Conservation (phyloP, 208 protist genomes). For the Porcisia hertigi region DNA sequence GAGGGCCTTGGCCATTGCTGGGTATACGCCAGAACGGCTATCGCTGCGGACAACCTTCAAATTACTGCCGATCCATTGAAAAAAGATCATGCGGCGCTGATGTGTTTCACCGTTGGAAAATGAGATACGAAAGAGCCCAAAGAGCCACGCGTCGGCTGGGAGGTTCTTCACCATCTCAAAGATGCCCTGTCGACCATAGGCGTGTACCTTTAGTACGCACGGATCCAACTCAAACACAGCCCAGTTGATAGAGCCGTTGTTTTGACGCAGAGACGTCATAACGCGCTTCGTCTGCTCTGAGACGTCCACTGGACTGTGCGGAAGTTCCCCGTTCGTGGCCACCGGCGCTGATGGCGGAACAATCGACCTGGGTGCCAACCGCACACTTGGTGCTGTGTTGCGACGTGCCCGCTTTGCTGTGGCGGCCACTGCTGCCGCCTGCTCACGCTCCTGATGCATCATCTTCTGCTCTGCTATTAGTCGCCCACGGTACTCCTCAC, state of each 20-base stretch:
- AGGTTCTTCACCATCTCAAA: constrained; percentile 80
- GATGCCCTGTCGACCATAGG: constrained; percentile 69
- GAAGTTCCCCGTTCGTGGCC: constrained; percentile 14
- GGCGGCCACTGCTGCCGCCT: constrained; percentile 18
- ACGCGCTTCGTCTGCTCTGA: constrained; percentile 37
- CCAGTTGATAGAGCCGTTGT: constrained; percentile 85
- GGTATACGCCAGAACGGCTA: constrained; percentile 43
- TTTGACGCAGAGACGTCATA: constrained; percentile 55
- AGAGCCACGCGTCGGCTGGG: constrained; percentile 73
- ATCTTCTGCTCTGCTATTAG: constrained; percentile 63
- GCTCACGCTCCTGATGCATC: constrained; percentile 48
- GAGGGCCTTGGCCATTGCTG: constrained; percentile 62
- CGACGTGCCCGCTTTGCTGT: constrained; percentile 16
- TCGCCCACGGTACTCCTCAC: constrained; percentile 65
- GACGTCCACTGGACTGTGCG: constrained; percentile 23
- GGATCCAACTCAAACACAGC: constrained; percentile 67
- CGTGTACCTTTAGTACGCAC: constrained; percentile 36
- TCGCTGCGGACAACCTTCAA: constrained; percentile 44
- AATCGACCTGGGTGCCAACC: constrained; percentile 5
- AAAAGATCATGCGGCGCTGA: constrained; percentile 67
- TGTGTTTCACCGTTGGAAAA: constrained; percentile 45
- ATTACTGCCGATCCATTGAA: constrained; percentile 85
- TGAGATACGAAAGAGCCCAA: constrained; percentile 79
- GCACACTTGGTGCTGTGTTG: constrained; percentile 16
- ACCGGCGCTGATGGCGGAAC: background rate